Evolutionary conservation across 495 filamentous ascomycete species (phyloP).

Genomic region (Entonaema liquescens): DNA sequence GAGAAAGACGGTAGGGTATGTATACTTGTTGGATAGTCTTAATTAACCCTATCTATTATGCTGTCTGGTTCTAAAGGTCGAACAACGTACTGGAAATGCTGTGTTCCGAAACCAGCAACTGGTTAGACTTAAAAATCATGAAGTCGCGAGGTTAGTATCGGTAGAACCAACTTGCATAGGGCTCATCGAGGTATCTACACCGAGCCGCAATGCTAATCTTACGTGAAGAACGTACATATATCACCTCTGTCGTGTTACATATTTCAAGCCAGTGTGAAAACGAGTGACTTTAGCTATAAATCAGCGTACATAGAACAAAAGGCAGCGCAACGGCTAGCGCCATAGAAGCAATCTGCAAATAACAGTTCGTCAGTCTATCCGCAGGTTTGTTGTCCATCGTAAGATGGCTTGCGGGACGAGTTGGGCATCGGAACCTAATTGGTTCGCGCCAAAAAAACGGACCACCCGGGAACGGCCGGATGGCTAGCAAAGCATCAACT

Average conservation of each 20-base stretch:
- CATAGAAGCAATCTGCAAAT: constrained; percentile 30
- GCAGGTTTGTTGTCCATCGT: constrained; percentile 19
- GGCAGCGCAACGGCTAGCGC: constrained; percentile 9
- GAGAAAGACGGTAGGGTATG: too few relatives aligned
- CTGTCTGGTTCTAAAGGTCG: not conserved
- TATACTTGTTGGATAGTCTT: not conserved
- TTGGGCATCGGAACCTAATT: constrained; percentile 20
- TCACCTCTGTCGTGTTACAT: not conserved
- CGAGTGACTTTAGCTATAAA: constrained; percentile 36
- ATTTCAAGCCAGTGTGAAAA: constrained; percentile 12
- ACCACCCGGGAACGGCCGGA: constrained; percentile 8
- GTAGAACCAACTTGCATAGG: not conserved
- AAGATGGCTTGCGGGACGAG: constrained; percentile 11
- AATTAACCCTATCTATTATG: not conserved
- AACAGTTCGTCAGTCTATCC: constrained; percentile 30
- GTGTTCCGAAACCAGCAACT: not conserved
- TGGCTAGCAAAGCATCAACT: constrained; percentile 26
- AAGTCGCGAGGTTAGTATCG: not conserved
- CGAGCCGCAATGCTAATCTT: not conserved
- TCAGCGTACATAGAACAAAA: constrained; percentile 21
- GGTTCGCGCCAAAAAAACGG: constrained; percentile 13
- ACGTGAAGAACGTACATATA: not conserved
- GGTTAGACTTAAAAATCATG: too few relatives aligned
- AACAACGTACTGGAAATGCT: not conserved
- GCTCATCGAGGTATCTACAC: not conserved